Evolutionary conservation across 2,329 filamentous ascomycete genomes (phyloP).

Genomic region (Colletotrichum noveboracense): DNA sequence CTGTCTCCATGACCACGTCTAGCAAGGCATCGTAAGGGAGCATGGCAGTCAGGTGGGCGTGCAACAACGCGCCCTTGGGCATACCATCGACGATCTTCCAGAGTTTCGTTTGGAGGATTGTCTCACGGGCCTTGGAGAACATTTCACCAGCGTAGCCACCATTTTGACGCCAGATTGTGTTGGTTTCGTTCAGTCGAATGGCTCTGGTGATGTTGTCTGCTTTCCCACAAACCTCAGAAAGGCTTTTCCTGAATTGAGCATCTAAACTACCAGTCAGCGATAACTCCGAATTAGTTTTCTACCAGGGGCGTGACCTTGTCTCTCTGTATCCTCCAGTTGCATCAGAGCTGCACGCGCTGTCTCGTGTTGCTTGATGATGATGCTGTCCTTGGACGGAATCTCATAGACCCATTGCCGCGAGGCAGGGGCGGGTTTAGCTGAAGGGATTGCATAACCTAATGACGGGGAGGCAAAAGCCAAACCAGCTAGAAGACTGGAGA

Average conservation of each 20-base stretch:
- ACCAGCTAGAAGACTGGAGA: neutral
- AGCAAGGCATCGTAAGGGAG: slow-evolving; percentile 85
- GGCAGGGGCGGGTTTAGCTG: neutral
- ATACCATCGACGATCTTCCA: slow-evolving; percentile 86
- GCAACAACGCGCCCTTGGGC: slow-evolving; percentile 87
- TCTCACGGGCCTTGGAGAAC: slow-evolving; percentile 85
- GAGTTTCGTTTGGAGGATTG: slow-evolving; percentile 82
- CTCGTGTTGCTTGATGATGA: neutral
- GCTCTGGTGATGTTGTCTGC: neutral
- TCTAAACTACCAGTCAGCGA: neutral
- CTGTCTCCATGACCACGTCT: slow-evolving; percentile 70
- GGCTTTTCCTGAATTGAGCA: neutral
- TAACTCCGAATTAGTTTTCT: neutral
- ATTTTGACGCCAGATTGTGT: neutral
- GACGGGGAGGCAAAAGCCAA: neutral
- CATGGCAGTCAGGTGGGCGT: slow-evolving; percentile 92
- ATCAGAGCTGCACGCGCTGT: neutral
- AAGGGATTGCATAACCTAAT: neutral
- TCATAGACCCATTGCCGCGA: neutral
- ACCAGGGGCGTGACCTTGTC: neutral
- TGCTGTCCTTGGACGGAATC: neutral
- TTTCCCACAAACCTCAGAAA: neutral
- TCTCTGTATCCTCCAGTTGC: neutral
- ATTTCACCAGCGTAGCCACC: slow-evolving; percentile 81
- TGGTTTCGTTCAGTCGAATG: neutral